A percentile compares a stretch with the other conserved stretches of the same genome.
phyloP scores from a whole-genome alignment of 2,329 filamentous ascomycete species.

The Proliferodiscus dingleyae region DNA sequence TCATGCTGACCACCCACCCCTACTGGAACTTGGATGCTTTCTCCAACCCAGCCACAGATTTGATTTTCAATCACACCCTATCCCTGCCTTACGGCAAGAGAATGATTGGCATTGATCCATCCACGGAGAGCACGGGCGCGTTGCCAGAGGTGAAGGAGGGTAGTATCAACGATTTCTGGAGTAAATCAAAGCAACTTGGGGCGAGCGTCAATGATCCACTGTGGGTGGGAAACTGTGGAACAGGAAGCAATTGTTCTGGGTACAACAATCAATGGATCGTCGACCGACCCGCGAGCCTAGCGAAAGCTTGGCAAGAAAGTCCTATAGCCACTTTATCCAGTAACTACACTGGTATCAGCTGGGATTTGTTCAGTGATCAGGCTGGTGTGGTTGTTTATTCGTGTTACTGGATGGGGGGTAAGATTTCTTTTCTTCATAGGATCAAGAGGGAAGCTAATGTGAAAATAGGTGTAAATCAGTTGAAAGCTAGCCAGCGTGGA shows the following conservation, averaged over 20 bases:
- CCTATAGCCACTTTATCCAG: constrained; percentile 60
- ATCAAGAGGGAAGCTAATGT: not conserved
- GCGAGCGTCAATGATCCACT: constrained; percentile 56
- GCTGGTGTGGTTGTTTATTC: constrained; percentile 84
- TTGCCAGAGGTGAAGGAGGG: constrained; percentile 61
- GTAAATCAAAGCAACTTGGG: constrained; percentile 69
- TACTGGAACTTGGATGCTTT: constrained; percentile 71
- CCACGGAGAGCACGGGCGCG: constrained; percentile 67
- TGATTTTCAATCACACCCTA: constrained; percentile 65
- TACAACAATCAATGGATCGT: constrained; percentile 60
- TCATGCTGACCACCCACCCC: constrained; percentile 68
- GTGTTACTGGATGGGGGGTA: constrained; percentile 52
- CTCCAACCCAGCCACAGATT: constrained; percentile 58
- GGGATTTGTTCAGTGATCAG: constrained; percentile 79
- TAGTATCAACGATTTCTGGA: constrained; percentile 77
- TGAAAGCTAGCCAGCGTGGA: constrained; percentile 58
- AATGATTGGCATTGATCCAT: constrained; percentile 62
- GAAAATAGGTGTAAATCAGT: constrained; percentile 30
- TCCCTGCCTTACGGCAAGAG: constrained; percentile 66
- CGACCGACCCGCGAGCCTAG: constrained; percentile 30
- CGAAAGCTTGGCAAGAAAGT: constrained; percentile 31
- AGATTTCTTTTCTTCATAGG: constrained; percentile 14
- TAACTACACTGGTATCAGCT: constrained; percentile 71
- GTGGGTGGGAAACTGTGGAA: constrained; percentile 69
- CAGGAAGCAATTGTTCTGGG: constrained; percentile 68